Evolutionary conservation across 2,329 filamentous ascomycete genomes (phyloP), one percentile per base, ranked within the genome.

Genomic region (Ophiocordyceps camponoti-rufipedis): DNA sequence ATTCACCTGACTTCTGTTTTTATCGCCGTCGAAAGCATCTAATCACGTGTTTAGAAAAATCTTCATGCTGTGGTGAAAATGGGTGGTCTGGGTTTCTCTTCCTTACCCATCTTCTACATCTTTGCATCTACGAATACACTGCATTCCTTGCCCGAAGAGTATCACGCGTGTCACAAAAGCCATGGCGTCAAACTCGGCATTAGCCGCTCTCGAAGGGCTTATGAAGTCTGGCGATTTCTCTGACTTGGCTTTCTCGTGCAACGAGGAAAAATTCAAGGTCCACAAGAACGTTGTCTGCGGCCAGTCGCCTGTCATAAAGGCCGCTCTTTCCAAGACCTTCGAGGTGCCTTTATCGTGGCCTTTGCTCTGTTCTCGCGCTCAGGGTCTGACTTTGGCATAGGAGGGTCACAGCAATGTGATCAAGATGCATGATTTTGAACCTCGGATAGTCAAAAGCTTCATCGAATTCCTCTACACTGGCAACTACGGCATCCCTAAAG

Each of bases 231-330:
- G 49, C 0, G 39, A 49, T 7, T 54, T 47, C 43, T 53, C 50
- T 6, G 54, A 56, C 31, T n/a, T 54, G 23, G 51, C 28, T 1
- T 33, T 56, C 4, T 16, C 42, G 2, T 56, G 54, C n/a, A 16
- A 47, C 3, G 51, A 45, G 2, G 41, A 45, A 4, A 29, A 50
- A 12, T 55, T 55, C 38, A 48, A 47, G 4, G 45, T 56, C 1
- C 54, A 56, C 42, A 54, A 53, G 18, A 31, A 45, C 1, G 43
- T 56, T 10, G 44, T 52, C 3, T 55, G 52, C n/a, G 18, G 45
- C 0, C 53, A 54, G 16, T 56, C 54, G 4, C 35, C 50, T 0
- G 47, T 52, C 3, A 28, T 56, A 28, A 43, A 43, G 1, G 47
- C 49, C 1, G 52, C 48, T 1, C 39, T 54, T 12, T 40, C 46